A percentile compares a stretch with the other conserved stretches of the same genome.
Evolutionary conservation across 2,329 filamentous ascomycete species (phyloP).

Genomic region (Colletotrichum costaricense): DNA sequence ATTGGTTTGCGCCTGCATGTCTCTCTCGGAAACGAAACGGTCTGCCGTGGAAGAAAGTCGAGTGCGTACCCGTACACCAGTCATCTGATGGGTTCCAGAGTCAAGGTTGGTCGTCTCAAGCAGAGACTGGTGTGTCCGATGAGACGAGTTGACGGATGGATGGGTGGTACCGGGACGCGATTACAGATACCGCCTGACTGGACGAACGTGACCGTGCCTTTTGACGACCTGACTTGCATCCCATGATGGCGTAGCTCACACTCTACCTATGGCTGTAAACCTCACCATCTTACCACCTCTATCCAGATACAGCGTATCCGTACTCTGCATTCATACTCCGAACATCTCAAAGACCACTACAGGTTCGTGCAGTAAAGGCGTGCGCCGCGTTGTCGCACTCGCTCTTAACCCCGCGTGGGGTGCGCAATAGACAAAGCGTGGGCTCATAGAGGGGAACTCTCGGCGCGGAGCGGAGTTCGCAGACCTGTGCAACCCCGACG

Average conservation of each 20-base stretch:
- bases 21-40: not conserved
- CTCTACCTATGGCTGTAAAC: not conserved
- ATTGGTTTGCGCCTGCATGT: not conserved
- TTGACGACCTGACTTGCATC: not conserved
- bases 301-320: too few relatives aligned
- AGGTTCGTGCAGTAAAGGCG: not conserved
- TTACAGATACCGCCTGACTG: not conserved
- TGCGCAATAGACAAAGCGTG: not conserved
- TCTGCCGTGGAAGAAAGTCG: not conserved
- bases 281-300: not conserved
- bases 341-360: too few relatives aligned
- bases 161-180: not conserved
- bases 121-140: not conserved
- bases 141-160: not conserved
- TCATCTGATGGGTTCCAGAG: not conserved
- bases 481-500: constrained; percentile 10
- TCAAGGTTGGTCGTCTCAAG: constrained; percentile 4
- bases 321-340: too few relatives aligned
- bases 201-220: constrained; percentile 4
- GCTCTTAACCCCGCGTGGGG: not conserved
- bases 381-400: not conserved
- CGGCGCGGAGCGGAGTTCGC: constrained; percentile 27
- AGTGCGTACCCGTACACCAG: not conserved
- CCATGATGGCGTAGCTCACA: not conserved
- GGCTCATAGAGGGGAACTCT: not conserved